phyloP scores from a whole-genome alignment of 1,284 basidiomycete species.

The Agaricales sp. region DNA sequence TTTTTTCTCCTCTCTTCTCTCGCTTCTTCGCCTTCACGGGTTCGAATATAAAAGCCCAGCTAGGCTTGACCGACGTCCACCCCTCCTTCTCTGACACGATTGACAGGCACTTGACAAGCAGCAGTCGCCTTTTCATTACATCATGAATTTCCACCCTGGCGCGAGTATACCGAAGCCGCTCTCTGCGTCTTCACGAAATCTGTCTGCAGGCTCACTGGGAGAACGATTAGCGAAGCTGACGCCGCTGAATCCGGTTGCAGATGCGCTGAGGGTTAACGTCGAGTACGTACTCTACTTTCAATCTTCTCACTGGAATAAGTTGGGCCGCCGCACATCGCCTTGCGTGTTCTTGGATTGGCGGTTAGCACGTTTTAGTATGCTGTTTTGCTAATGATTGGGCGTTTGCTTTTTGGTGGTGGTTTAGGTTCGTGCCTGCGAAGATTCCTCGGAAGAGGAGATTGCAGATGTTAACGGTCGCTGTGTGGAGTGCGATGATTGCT shows the following conservation, averaged over 20 bases:
- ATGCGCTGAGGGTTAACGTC: conserved; percentile 50
- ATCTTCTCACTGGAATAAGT: not conserved
- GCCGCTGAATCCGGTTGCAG: conserved; percentile 47
- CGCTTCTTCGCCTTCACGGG: no score
- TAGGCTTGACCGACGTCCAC: no score
- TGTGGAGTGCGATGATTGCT: conserved; percentile 79
- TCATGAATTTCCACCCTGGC: no score
- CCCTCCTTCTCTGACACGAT: no score
- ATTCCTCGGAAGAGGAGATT: conserved; percentile 74
- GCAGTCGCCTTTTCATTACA: no score
- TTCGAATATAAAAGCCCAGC: no score
- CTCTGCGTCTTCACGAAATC: conserved; percentile 16
- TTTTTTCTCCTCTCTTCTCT: no score
- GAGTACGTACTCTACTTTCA: conserved; percentile 36
- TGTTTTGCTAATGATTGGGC: conserved; percentile 2
- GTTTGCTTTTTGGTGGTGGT: conserved; percentile 3
- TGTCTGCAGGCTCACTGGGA: conserved; percentile 42
- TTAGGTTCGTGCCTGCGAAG: conserved; percentile 61
- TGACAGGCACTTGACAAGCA: no score
- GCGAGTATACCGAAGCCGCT: conserved; percentile 11
- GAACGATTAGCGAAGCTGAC: conserved; percentile 50
- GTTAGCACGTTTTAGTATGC: conserved; percentile 5
- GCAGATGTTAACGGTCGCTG: conserved; percentile 79
- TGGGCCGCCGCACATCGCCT: no score
- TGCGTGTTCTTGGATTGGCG: no score